Conservation (phyloP, 371 early-diverging fungal species). For the Furculomyces boomerangus region DNA sequence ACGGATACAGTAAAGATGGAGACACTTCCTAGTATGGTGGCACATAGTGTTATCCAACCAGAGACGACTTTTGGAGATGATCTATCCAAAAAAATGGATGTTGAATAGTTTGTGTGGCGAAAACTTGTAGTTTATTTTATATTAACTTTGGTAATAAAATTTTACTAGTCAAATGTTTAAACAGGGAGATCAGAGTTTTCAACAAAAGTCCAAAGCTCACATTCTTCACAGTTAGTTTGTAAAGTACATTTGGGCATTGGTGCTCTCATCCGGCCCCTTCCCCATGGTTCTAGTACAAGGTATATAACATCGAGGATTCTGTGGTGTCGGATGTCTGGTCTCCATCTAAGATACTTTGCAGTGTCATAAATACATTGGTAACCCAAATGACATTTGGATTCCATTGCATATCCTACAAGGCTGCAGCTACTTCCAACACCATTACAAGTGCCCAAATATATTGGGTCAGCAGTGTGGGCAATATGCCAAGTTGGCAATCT, state of each 20-base stretch:
- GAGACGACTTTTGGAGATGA: too few relatives aligned
- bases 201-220: conserved; percentile 48
- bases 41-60: too few relatives aligned
- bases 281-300: conserved; percentile 37
- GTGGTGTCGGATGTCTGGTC: conserved; percentile 56
- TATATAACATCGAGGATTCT: conserved; percentile 64
- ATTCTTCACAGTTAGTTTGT: conserved; percentile 49
- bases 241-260: conserved; percentile 30
- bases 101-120: too few relatives aligned
- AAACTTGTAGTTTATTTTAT: too few relatives aligned
- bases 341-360: conserved; percentile 43
- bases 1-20: too few relatives aligned
- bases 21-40: too few relatives aligned
- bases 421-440: conserved; percentile 66
- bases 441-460: conserved; percentile 76
- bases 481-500: conserved; percentile 74
- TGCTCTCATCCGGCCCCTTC: conserved; percentile 16
- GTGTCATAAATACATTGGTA: conserved; percentile 47
- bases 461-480: conserved; percentile 85
- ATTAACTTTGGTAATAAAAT: too few relatives aligned
- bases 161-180: too few relatives aligned
- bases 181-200: too few relatives aligned
- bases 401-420: conserved; percentile 79
- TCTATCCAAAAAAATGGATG: too few relatives aligned
- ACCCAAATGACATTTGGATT: conserved; percentile 46